Percentiles rank a stretch among this genome's conserved stretches.
Evolutionary conservation across 495 filamentous ascomycete genomes (phyloP).

Genomic region (Neurospora cerealis): DNA sequence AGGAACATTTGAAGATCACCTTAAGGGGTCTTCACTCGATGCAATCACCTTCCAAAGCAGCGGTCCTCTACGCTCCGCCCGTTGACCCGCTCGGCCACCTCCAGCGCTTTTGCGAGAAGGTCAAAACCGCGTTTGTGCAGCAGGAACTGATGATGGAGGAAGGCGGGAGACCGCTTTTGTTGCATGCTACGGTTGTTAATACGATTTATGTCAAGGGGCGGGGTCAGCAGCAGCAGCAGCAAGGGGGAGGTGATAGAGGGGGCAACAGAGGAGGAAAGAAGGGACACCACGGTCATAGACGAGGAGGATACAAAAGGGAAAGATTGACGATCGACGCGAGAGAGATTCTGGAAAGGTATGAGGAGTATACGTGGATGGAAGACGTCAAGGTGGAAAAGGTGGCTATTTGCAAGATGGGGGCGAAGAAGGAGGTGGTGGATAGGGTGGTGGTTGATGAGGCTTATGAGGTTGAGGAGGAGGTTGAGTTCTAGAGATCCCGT

Average conservation of each 20-base stretch:
- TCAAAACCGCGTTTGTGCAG: conserved; percentile 51
- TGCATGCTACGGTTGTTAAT: conserved; percentile 84
- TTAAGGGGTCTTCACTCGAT: conserved; percentile 39
- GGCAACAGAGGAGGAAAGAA: conserved; percentile 23
- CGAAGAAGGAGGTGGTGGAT: conserved; percentile 42
- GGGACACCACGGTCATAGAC: conserved; percentile 6
- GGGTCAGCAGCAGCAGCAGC: background rate
- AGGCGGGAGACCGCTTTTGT: conserved; percentile 47
- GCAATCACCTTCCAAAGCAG: conserved; percentile 27
- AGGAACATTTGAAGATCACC: conserved; percentile 24
- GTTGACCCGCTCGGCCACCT: conserved; percentile 46
- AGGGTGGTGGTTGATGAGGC: conserved; percentile 30
- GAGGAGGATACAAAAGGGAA: conserved; percentile 8
- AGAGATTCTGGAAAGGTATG: conserved; percentile 39
- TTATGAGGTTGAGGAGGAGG: conserved; percentile 44
- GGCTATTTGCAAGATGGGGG: conserved; percentile 70
- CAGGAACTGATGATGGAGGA: conserved; percentile 54
- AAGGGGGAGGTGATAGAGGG: conserved; percentile 5
- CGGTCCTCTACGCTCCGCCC: conserved; percentile 40
- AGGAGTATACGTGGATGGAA: conserved; percentile 51
- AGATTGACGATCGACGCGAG: conserved; percentile 43
- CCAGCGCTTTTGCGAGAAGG: conserved; percentile 49
- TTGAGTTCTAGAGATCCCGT: conserved; percentile 18
- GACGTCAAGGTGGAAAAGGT: conserved; percentile 51
- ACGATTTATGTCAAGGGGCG: conserved; percentile 61